phyloP scores from a whole-genome alignment of 2,329 filamentous ascomycete genomes.

The Exserohilum turcica region DNA sequence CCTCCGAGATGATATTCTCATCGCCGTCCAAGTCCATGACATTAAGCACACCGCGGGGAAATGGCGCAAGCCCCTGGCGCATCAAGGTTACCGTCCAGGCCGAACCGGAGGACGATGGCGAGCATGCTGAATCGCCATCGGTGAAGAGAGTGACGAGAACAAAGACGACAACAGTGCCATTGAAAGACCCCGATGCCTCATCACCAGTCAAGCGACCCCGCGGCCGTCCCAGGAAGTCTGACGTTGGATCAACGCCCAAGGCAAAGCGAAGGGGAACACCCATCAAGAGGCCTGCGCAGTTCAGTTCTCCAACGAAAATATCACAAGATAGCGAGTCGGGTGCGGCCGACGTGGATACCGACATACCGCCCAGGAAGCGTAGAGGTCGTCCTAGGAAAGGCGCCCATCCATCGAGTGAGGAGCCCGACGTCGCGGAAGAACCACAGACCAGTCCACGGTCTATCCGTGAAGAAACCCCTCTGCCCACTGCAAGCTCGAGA shows the following conservation, averaged over 20 bases:
- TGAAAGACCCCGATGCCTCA: slow-evolving; percentile 48
- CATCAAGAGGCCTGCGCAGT: slow-evolving; percentile 32
- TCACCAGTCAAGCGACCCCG: slow-evolving; percentile 45
- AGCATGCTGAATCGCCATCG: slow-evolving; percentile 39
- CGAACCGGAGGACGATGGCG: slow-evolving; percentile 47
- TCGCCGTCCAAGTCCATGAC: slow-evolving; percentile 54
- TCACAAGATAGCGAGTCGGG: slow-evolving; percentile 25
- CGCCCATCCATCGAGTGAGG: slow-evolving; percentile 25
- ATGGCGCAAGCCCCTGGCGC: slow-evolving; percentile 53
- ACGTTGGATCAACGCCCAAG: slow-evolving; percentile 32
- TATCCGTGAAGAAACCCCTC: slow-evolving; percentile 12
- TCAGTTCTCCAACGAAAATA: slow-evolving; percentile 27
- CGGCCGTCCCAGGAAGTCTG: slow-evolving; percentile 47
- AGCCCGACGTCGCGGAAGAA: slow-evolving; percentile 13
- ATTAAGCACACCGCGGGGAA: slow-evolving; percentile 48
- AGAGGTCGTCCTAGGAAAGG: slow-evolving; percentile 44
- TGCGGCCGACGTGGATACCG: slow-evolving; percentile 32
- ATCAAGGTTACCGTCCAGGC: slow-evolving; percentile 58
- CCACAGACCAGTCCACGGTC: neutral
- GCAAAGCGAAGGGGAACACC: slow-evolving; percentile 43
- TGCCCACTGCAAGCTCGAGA: neutral
- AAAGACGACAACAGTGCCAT: slow-evolving; percentile 49
- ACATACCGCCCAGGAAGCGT: slow-evolving; percentile 35
- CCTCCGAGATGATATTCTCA: slow-evolving; percentile 30
- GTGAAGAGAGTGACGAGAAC: slow-evolving; percentile 35